Evolutionary conservation across 805 yeast species (phyloP).

Genomic region (Naumovozyma dairenensis): DNA sequence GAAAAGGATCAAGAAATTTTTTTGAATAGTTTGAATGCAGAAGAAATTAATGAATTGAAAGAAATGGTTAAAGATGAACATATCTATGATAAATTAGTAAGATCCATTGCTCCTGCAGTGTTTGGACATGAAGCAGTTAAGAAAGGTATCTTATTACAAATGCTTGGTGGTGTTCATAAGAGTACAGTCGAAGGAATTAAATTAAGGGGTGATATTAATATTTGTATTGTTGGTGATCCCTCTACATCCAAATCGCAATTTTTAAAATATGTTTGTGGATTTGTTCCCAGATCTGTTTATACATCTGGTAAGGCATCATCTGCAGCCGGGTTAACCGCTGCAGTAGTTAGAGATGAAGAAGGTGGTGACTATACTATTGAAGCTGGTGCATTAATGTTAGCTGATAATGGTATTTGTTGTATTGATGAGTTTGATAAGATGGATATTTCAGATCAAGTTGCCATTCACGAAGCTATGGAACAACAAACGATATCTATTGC

Average conservation of each 20-base stretch:
- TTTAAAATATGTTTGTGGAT: constrained; percentile 81
- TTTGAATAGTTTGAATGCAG: constrained; percentile 64
- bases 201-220: constrained; percentile 91
- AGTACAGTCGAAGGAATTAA: constrained; percentile 88
- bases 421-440: constrained; percentile 98
- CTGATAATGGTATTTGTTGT: constrained; percentile 97
- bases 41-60: constrained; percentile 76
- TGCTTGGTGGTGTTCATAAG: constrained; percentile 93
- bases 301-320: constrained; percentile 98
- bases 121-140: constrained; percentile 92
- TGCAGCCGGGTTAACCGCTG: constrained; percentile 98
- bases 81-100: constrained; percentile 72
- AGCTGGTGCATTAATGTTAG: constrained; percentile 97
- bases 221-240: constrained; percentile 96
- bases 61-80: constrained; percentile 86
- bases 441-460: constrained; percentile 93
- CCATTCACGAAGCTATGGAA: constrained; percentile 99
- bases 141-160: constrained; percentile 80
- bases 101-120: constrained; percentile 90
- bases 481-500: constrained; percentile 98
- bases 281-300: constrained; percentile 89
- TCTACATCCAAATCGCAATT: constrained; percentile 96
- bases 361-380: constrained; percentile 95
- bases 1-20: constrained; percentile 74
- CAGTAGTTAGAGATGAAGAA: constrained; percentile 94